Evolutionary conservation across 2,329 filamentous ascomycete species (phyloP).

Genomic region (Arthrinium puccinioides): DNA sequence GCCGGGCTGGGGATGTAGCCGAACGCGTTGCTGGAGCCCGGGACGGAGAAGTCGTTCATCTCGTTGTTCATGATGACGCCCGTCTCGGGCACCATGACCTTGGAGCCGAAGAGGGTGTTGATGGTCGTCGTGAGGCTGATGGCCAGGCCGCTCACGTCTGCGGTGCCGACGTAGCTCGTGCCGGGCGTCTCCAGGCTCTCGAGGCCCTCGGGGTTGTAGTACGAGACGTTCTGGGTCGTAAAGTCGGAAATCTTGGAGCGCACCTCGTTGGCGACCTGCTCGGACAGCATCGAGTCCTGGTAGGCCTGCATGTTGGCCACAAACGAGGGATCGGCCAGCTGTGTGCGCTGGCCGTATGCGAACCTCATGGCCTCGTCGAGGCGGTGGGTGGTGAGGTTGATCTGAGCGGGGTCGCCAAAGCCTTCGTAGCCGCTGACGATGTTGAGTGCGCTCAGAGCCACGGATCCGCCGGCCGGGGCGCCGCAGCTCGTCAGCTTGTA

Average conservation of each 20-base stretch:
- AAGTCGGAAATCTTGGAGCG: conserved; percentile 37
- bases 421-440: conserved; percentile 63
- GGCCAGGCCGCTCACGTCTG: conserved; percentile 63
- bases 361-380: conserved; percentile 81
- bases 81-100: conserved; percentile 71
- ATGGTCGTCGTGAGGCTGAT: conserved; percentile 75
- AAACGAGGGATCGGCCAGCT: conserved; percentile 72
- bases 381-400: conserved; percentile 62
- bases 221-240: conserved; percentile 29
- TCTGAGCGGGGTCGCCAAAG: conserved; percentile 48
- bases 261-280: conserved; percentile 45
- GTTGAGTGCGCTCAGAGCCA: conserved; percentile 68
- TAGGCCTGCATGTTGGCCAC: conserved; percentile 51
- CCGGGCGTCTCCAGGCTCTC: conserved; percentile 54
- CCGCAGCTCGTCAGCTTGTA: conserved; percentile 60
- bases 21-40: conserved; percentile 63
- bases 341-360: conserved; percentile 65
- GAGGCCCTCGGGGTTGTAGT: conserved; percentile 37
- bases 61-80: conserved; percentile 66
- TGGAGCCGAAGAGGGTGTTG: conserved; percentile 73
- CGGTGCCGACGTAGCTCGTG: conserved; percentile 59
- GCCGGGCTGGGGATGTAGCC: conserved; percentile 67
- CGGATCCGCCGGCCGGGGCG: conserved; percentile 67
- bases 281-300: conserved; percentile 60
- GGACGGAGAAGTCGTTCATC: conserved; percentile 71